Evolutionary conservation across 73 alveolate genomes (phyloP).

Genomic region (Symbiodinium pilosum): DNA sequence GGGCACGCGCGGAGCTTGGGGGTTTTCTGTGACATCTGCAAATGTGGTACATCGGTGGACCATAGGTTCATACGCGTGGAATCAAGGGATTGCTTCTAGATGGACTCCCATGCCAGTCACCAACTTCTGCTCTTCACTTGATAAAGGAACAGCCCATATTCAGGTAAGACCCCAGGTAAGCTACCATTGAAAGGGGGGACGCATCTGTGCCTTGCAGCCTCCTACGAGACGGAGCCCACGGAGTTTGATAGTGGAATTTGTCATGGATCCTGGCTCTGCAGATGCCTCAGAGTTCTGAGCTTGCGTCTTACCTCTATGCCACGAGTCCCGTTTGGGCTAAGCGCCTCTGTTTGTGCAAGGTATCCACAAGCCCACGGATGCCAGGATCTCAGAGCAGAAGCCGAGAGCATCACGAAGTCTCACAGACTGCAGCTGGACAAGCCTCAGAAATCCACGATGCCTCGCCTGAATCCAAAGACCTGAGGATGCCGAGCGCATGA

Average conservation of each 20-base stretch:
- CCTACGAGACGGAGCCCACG: slow-evolving; percentile 36
- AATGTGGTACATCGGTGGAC: too few relatives aligned
- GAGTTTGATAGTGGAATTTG: slow-evolving; percentile 78
- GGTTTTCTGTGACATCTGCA: too few relatives aligned
- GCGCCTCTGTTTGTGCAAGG: neutral
- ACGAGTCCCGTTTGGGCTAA: neutral
- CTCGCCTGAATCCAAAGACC: neutral
- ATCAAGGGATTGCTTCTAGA: neutral
- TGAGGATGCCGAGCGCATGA: slow-evolving; percentile 57
- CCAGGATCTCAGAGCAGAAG: neutral
- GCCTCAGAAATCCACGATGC: neutral
- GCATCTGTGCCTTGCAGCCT: neutral
- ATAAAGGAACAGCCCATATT: too few relatives aligned
- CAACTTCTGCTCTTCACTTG: too few relatives aligned
- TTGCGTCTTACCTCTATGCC: neutral
- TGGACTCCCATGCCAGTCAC: too few relatives aligned
- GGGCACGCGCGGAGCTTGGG: neutral
- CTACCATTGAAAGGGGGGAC: neutral
- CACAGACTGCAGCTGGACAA: neutral
- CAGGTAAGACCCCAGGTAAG: neutral
- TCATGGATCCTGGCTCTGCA: slow-evolving; percentile 65
- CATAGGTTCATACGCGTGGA: neutral
- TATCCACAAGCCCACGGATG: slow-evolving; percentile 65
- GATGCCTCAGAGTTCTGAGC: neutral
- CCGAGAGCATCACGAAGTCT: neutral